phyloP scores from a whole-genome alignment of 352 stramenopile species.

The Thalassiosira oceanica region DNA sequence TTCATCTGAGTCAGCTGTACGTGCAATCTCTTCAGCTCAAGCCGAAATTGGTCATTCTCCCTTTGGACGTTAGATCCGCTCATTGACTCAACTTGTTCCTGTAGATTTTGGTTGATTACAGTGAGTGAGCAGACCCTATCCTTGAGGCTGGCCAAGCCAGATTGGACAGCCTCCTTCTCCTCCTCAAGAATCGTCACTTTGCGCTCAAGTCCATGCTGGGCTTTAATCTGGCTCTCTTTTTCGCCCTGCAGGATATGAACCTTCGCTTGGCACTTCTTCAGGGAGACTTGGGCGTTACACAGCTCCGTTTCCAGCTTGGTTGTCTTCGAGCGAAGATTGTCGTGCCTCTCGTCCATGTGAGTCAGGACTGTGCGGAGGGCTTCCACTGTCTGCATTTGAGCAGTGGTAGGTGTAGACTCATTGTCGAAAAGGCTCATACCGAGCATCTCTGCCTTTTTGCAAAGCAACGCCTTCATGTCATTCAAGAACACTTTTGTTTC shows the following conservation, averaged over 20 bases:
- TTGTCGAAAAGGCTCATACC: too few relatives aligned
- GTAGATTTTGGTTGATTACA: conserved; percentile 46
- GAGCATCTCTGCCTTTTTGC: too few relatives aligned
- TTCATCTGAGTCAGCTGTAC: conserved; percentile 20
- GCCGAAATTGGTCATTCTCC: conserved; percentile 15
- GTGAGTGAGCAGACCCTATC: conserved; percentile 37
- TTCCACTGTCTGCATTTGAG: conserved; percentile 18
- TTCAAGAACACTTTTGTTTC: conserved; percentile 18
- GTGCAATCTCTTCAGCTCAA: conserved; percentile 28
- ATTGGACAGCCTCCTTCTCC: conserved; percentile 20
- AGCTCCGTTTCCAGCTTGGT: conserved; percentile 25
- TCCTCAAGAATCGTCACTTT: conserved; percentile 22
- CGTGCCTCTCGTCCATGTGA: conserved; percentile 23
- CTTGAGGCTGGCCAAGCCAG: conserved; percentile 27
- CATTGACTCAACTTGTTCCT: conserved; percentile 34
- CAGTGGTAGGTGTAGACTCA: too few relatives aligned
- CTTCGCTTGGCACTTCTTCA: conserved; percentile 39
- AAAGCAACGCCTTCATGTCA: conserved; percentile 23
- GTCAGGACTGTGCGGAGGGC: conserved; percentile 27
- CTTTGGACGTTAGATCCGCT: conserved; percentile 8
- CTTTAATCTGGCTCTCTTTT: conserved; percentile 29
- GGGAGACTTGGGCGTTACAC: conserved; percentile 15
- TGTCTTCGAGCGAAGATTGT: conserved; percentile 25
- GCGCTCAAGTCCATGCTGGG: conserved; percentile 30
- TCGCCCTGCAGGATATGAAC: conserved; percentile 31